Percentiles rank a stretch among this genome's conserved stretches.
These are phyloP conservation scores for Fagopyrum esculentum DNA, from an alignment of 148 eudicot genomes.

Conservation along the genomic window DNA sequence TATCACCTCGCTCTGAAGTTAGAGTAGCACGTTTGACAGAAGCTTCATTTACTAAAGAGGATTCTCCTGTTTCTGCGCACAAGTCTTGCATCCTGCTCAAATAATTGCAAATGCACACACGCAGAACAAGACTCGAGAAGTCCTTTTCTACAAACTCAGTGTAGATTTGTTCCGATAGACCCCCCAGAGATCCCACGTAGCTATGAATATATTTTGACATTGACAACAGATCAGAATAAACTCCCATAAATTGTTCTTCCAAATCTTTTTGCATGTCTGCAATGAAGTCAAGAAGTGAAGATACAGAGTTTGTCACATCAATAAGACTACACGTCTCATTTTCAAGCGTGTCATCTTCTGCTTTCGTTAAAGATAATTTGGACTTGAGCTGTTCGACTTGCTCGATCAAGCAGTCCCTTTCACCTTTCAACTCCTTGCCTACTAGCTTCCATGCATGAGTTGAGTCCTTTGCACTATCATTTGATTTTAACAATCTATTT, in stretches of 20 bases:
- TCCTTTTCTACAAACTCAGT: constrained; percentile 27
- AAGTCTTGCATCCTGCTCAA: constrained; percentile 16
- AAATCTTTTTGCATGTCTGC: constrained; percentile 29
- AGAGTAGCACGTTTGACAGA: background rate
- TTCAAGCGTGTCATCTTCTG: constrained; percentile 25
- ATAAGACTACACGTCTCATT: constrained; percentile 19
- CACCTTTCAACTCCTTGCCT: constrained; percentile 34
- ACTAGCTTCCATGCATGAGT: constrained; percentile 40
- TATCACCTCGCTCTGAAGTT: background rate
- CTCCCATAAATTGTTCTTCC: constrained; percentile 26
- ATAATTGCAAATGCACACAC: constrained; percentile 23
- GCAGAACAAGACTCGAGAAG: constrained; percentile 24
- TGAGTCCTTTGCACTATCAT: constrained; percentile 34
- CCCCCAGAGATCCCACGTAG: constrained; percentile 26
- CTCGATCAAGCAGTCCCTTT: constrained; percentile 34
- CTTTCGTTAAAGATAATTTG: constrained; percentile 21
- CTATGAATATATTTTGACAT: constrained; percentile 23
- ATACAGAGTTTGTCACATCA: constrained; percentile 20
- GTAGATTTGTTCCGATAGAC: constrained; percentile 29
- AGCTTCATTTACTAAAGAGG: background rate
- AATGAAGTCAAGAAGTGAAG: constrained; percentile 33
- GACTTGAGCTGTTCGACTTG: constrained; percentile 38
- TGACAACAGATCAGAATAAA: constrained; percentile 30
- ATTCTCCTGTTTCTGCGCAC: background rate
- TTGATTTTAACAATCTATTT: constrained; percentile 38